A percentile compares a stretch with the other conserved stretches of the same genome.
Evolutionary conservation across 2,329 filamentous ascomycete species (phyloP).

Genomic region (Zymoseptoria tritici): DNA sequence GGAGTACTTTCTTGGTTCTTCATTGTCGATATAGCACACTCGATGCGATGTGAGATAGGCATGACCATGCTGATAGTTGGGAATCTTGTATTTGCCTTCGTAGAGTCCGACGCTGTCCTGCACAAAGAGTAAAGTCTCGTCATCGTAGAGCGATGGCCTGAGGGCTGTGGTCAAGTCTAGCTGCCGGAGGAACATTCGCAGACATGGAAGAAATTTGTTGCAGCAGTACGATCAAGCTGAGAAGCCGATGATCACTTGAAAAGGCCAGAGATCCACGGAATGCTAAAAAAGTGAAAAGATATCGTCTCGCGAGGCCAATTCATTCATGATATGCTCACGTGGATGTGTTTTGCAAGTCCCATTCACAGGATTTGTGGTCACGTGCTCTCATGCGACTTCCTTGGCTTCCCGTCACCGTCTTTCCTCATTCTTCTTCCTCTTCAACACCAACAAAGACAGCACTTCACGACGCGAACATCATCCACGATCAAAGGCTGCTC

Average conservation of each 20-base stretch:
- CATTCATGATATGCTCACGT: too few relatives aligned
- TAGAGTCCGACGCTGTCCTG: conserved; percentile 97
- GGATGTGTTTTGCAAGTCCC: too few relatives aligned
- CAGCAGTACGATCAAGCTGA: not conserved
- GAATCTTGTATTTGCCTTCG: conserved; percentile 95
- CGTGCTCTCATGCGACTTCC: conserved; percentile 1
- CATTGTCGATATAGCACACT: conserved; percentile 87
- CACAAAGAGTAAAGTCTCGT: conserved; percentile 92
- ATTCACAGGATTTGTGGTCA: not conserved
- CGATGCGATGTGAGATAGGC: conserved; percentile 95
- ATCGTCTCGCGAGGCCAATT: too few relatives aligned
- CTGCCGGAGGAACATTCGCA: conserved; percentile 88
- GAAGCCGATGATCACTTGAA: not conserved
- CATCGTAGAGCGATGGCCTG: conserved; percentile 82
- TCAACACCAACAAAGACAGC: not conserved
- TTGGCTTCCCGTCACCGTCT: conserved; percentile 3
- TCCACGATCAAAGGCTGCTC: not conserved
- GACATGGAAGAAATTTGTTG: conserved; percentile 14
- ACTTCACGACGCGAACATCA: not conserved
- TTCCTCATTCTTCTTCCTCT: conserved; percentile 13
- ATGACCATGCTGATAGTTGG: conserved; percentile 88
- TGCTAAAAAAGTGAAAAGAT: not conserved
- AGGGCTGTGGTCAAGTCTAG: conserved; percentile 94
- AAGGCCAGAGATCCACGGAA: not conserved
- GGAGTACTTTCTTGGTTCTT: conserved; percentile 76